Evolutionary conservation across 495 filamentous ascomycete genomes (phyloP).

Genomic region (Tricharina praecox): DNA sequence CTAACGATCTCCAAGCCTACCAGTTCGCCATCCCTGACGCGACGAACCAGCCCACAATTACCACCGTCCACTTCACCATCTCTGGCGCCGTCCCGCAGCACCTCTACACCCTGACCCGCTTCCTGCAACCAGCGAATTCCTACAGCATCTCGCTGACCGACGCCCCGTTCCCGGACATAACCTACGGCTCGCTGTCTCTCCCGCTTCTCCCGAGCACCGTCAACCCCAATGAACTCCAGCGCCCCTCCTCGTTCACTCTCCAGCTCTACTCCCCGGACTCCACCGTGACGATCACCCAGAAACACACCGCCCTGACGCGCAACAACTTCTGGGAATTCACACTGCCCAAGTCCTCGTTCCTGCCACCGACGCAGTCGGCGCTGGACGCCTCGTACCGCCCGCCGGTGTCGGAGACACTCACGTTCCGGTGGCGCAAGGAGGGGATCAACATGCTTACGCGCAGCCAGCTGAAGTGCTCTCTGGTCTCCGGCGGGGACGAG

Average conservation of each 20-base stretch:
- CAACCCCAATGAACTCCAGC: conserved; percentile 54
- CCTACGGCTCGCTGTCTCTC: conserved; percentile 64
- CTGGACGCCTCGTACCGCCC: conserved; percentile 61
- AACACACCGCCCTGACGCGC: conserved; percentile 42
- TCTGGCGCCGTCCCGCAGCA: conserved; percentile 63
- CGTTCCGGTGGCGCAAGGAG: conserved; percentile 85
- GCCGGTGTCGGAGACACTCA: conserved; percentile 44
- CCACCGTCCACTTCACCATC: conserved; percentile 54
- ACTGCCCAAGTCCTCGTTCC: conserved; percentile 73
- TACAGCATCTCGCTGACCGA: conserved; percentile 79
- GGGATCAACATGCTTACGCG: conserved; percentile 54
- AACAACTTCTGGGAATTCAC: conserved; percentile 72
- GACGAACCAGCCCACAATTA: conserved; percentile 32
- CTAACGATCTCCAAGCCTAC: conserved; percentile 41
- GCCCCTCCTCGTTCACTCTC: conserved; percentile 62
- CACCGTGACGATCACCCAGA: conserved; percentile 50
- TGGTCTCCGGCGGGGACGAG: conserved; percentile 35
- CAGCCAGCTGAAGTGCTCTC: conserved; percentile 17
- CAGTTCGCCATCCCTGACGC: too few species aligned
- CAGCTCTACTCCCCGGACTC: conserved; percentile 94
- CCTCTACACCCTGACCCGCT: conserved; percentile 59
- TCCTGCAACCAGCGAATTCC: conserved; percentile 55
- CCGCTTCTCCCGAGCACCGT: conserved; percentile 28
- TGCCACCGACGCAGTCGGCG: conserved; percentile 53
- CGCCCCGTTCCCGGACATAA: conserved; percentile 57